Base-by-base conservation (phyloP, 1,284 basidiomycete genomes). In the Heterobasidion occidentale region DNA sequence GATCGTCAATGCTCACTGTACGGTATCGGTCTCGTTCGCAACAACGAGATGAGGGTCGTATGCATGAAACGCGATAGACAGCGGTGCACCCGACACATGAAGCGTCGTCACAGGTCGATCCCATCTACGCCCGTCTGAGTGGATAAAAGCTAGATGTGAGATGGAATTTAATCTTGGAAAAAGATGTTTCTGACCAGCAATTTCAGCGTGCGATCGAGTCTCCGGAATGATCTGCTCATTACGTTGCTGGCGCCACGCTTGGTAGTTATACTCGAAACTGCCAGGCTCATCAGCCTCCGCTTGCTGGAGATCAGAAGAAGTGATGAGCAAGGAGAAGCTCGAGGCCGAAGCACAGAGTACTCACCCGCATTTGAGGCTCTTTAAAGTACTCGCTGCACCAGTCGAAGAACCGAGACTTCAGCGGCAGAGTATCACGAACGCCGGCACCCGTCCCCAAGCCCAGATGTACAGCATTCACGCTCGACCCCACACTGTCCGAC, bases 311-410 rank as follows among this genome's bases (percentile, higher is more conserved):
- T 51, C 42, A 47, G 17, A 33, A 56, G 27, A 14, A 20, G 35
- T 14, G n/a, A 38, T 42, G 38, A 42, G 38, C 38, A 42, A n/a
- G 6, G 38, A 8, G 9, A 7, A 12, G 3, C 38, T 42, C 17
- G 42, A 44, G 60, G 44, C 55, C 44, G 53, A 49, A 19, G 42
- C 19, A 53, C 46, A 42, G 4, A 7, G 15, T 8, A 73, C 86
- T 64, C 65, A 94, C 92, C 75, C 92, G 88, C 94, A 98, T 97
- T 71, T 97, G 96, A 4, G 96, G 94, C 71, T 98, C 95, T 60
- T 92, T 94, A 76, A 98, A 99, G 70, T 98, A 98, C 68, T 98
- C 95, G 65, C 87, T 86, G 59, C 93, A 94, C 92, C 94, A 98
- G 66, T 97, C 94, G 68, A 92, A 99, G 70, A 94, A 95, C 2